Conservation (phyloP, 768 basidiomycete genomes). For the Trametes sanguinea region DNA sequence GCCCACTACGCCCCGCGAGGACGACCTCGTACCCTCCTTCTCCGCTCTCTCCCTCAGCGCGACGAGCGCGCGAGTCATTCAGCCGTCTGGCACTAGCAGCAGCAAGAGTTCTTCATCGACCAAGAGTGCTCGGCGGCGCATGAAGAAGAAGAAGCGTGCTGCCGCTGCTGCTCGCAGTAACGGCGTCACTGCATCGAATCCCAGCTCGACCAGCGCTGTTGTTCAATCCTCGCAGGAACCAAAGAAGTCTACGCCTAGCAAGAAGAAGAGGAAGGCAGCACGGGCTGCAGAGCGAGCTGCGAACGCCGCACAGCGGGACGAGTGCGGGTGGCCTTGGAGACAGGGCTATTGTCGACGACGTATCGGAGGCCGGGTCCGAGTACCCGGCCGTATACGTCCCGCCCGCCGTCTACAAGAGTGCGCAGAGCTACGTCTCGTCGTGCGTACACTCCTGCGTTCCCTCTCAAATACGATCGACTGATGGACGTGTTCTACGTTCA, state of each 20-base stretch:
- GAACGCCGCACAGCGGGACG: background rate
- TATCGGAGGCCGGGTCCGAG: conserved; percentile 46
- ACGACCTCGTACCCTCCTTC: conserved; percentile 23
- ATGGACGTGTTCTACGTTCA: background rate
- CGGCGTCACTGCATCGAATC: background rate
- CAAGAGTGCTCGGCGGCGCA: conserved; percentile 5
- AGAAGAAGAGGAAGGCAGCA: conserved; percentile 11
- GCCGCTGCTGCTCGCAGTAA: conserved; percentile 9
- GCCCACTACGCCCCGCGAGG: conserved; percentile 31
- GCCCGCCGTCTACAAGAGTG: conserved; percentile 54
- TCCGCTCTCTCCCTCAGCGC: conserved; percentile 20
- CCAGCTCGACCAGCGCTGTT: conserved; percentile 4
- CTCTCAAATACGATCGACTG: background rate
- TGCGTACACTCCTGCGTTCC: conserved; percentile 37
- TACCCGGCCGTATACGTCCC: conserved; percentile 22
- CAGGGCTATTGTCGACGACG: conserved; percentile 52
- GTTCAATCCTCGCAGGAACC: background rate
- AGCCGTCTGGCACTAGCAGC: conserved; percentile 2
- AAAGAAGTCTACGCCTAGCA: conserved; percentile 7
- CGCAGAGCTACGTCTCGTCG: conserved; percentile 61
- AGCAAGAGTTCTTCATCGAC: background rate
- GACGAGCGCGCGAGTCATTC: conserved; percentile 1
- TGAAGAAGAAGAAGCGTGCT: conserved; percentile 9
- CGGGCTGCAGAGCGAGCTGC: conserved; percentile 13
- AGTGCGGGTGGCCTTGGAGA: conserved; percentile 34